Percentiles rank a stretch among this genome's conserved stretches.
These are phyloP conservation scores for Nakazawaea wyomingensis DNA, from an alignment of 805 yeast genomes.

Conservation along the genomic window DNA sequence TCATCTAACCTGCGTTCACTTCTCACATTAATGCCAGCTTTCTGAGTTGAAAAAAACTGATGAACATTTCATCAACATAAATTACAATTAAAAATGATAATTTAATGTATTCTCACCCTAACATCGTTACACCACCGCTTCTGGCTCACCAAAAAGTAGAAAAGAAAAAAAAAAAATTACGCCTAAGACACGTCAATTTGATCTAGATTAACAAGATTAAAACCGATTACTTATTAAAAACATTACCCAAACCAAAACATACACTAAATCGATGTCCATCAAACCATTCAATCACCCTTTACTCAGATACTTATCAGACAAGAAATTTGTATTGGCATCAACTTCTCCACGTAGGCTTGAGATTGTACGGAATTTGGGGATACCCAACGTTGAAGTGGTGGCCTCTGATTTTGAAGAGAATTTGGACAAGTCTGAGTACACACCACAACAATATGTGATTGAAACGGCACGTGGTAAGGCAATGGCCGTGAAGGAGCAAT, in stretches of 20 bases:
- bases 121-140: too few relatives aligned
- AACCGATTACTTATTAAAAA: neutral
- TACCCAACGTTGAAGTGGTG: conserved; percentile 38
- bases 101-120: too few relatives aligned
- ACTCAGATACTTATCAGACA: conserved; percentile 19
- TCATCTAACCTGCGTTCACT: too few relatives aligned
- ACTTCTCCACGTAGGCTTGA: conserved; percentile 78
- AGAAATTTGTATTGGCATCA: conserved; percentile 64
- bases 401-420: conserved; percentile 77
- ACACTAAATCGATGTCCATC: conserved; percentile 8
- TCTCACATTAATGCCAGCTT: too few relatives aligned
- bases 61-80: too few relatives aligned
- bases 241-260: neutral
- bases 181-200: too few relatives aligned
- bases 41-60: too few relatives aligned
- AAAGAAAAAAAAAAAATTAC: too few relatives aligned
- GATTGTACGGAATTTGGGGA: conserved; percentile 58
- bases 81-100: too few relatives aligned
- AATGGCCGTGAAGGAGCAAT: conserved; percentile 46
- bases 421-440: conserved; percentile 45
- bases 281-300: conserved; percentile 28
- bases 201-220: neutral
- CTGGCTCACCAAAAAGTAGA: too few relatives aligned
- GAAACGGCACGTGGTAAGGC: conserved; percentile 70
- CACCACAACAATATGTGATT: conserved; percentile 58